These are phyloP conservation scores for Hyparrhenia diplandra DNA, from an alignment of 176 grass and related monocot species.

Conservation along the genomic window DNA sequence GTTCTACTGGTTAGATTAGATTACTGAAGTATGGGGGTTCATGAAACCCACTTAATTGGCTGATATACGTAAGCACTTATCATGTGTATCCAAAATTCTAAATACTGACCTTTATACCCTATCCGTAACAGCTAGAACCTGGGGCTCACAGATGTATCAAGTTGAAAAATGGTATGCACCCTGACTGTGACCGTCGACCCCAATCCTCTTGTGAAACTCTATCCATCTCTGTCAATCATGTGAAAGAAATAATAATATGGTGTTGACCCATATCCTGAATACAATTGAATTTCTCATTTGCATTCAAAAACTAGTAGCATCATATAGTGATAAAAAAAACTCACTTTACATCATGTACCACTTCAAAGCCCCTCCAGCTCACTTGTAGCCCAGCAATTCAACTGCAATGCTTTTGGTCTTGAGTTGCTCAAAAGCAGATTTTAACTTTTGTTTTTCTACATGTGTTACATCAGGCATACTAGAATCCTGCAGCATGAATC, in stretches of 20 bases:
- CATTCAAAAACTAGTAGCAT: background rate
- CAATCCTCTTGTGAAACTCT: background rate
- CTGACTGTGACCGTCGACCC: background rate
- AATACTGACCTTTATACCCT: background rate
- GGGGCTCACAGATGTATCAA: background rate
- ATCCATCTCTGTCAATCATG: conserved; percentile 1
- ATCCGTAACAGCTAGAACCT: background rate
- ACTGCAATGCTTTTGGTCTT: conserved; percentile 45
- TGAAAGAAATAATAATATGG: background rate
- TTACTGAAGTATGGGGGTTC: background rate
- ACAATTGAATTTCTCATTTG: background rate
- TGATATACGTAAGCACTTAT: background rate
- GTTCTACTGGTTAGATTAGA: background rate
- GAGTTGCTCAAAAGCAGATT: conserved; percentile 46
- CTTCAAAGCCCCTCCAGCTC: conserved; percentile 35
- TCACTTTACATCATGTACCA: conserved; percentile 13
- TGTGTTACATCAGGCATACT: conserved; percentile 34
- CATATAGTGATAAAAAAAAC: background rate
- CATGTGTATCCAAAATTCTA: background rate
- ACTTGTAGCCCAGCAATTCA: conserved; percentile 38
- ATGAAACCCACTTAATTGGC: background rate
- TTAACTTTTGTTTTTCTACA: conserved; percentile 41
- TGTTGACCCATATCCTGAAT: background rate
- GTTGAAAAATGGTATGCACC: background rate
- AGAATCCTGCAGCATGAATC: conserved; percentile 30